These are phyloP conservation scores for Phialophora tarda DNA, from an alignment of 2,329 filamentous ascomycete species.

Conservation along the genomic window DNA sequence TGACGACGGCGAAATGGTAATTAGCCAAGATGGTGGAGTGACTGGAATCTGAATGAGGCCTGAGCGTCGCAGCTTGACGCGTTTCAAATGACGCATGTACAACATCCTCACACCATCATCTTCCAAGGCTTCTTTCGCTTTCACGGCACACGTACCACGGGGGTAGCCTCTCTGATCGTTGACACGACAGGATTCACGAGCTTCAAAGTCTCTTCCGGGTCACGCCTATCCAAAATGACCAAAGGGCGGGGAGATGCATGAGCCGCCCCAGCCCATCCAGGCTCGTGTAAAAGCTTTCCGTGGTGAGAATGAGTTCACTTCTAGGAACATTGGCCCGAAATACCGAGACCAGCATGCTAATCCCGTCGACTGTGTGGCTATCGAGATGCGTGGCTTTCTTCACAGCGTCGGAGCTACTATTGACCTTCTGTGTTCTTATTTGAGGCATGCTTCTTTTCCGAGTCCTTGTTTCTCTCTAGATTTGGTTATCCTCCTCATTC, in stretches of 20 bases:
- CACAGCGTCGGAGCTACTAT: background rate
- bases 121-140: background rate
- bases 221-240: background rate
- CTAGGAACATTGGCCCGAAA: slow-evolving; percentile 18
- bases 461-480: background rate
- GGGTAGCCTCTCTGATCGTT: background rate
- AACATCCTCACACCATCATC: background rate
- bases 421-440: background rate
- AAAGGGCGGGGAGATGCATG: background rate
- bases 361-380: background rate
- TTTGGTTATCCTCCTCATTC: background rate
- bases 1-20: background rate
- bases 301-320: background rate
- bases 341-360: slow-evolving; percentile 6
- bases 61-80: background rate
- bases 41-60: background rate
- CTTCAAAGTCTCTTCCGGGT: background rate
- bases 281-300: background rate
- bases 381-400: background rate
- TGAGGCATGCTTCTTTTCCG: background rate
- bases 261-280: background rate
- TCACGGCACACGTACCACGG: background rate
- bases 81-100: background rate
- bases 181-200: background rate
- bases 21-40: background rate